These are phyloP conservation scores for Alternaria angustiovoidea DNA, from an alignment of 2,329 filamentous ascomycete species.

Conservation along the genomic window DNA sequence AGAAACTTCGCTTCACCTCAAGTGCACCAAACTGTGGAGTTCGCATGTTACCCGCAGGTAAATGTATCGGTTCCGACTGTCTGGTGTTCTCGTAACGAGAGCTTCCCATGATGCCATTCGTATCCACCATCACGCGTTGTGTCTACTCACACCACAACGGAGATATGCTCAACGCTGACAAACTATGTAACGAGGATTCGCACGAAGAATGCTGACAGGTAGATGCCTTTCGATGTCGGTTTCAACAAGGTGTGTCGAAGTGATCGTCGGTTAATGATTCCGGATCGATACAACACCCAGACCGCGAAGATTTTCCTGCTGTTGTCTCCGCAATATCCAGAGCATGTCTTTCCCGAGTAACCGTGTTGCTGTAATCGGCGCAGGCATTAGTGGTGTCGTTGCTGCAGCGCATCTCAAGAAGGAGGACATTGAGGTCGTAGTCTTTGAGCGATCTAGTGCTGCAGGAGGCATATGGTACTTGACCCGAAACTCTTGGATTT, in stretches of 20 bases:
- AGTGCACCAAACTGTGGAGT: not conserved
- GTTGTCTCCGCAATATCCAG: not conserved
- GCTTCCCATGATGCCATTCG: constrained; percentile 33
- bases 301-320: not conserved
- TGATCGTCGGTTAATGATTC: not conserved
- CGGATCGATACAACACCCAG: not conserved
- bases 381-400: constrained; percentile 48
- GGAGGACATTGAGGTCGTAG: constrained; percentile 56
- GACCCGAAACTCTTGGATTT: not conserved
- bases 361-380: constrained; percentile 47
- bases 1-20: constrained; percentile 2
- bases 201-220: not conserved
- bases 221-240: not conserved
- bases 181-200: not conserved
- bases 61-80: not conserved
- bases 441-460: constrained; percentile 62
- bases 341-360: constrained; percentile 27
- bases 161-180: constrained; percentile 12
- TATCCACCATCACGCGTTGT: constrained; percentile 26
- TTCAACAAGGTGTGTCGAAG: not conserved
- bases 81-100: not conserved
- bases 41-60: not conserved
- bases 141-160: not conserved
- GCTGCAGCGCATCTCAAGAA: constrained; percentile 47
- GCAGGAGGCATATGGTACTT: constrained; percentile 65